A percentile compares a stretch with the other conserved stretches of the same genome.
Evolutionary conservation across 2,329 filamentous ascomycete genomes (phyloP).

Genomic region (Claviceps africana): DNA sequence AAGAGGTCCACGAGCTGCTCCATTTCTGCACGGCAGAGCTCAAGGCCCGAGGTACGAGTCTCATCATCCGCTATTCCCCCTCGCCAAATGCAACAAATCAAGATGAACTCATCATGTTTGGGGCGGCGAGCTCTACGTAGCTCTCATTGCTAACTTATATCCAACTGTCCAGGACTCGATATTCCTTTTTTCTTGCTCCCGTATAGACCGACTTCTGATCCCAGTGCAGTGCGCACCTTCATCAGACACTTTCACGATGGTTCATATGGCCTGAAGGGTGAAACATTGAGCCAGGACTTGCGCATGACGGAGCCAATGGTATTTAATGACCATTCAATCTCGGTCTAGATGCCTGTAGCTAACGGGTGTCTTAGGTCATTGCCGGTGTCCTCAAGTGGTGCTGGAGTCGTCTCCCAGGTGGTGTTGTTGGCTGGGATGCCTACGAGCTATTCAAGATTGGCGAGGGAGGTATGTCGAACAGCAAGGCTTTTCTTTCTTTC

Average conservation of each 20-base stretch:
- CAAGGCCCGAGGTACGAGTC: conserved; percentile 72
- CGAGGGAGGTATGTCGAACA: conserved; percentile 58
- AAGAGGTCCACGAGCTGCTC: conserved; percentile 82
- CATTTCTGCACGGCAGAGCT: conserved; percentile 77
- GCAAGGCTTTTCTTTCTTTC: no score
- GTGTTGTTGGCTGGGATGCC: conserved; percentile 90
- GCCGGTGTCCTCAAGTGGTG: conserved; percentile 97
- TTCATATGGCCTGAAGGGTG: conserved; percentile 49
- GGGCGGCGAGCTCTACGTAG: no score
- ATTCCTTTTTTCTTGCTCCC: conserved; percentile 86
- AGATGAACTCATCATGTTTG: background rate
- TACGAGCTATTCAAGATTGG: conserved; percentile 94
- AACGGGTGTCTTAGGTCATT: conserved; percentile 51
- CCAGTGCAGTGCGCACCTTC: conserved; percentile 82
- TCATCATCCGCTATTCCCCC: background rate
- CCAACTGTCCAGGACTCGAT: conserved; percentile 51
- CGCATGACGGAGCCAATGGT: conserved; percentile 92
- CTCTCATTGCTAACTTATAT: background rate
- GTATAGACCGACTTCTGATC: conserved; percentile 85
- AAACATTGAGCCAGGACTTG: conserved; percentile 67
- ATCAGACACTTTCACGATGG: conserved; percentile 83
- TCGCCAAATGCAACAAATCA: background rate
- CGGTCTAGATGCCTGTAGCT: background rate
- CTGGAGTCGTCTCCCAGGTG: conserved; percentile 82
- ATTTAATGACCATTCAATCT: conserved; percentile 18